Evolutionary conservation across 2,329 filamentous ascomycete species (phyloP).

Genomic region (Sclerotinia spermophila): DNA sequence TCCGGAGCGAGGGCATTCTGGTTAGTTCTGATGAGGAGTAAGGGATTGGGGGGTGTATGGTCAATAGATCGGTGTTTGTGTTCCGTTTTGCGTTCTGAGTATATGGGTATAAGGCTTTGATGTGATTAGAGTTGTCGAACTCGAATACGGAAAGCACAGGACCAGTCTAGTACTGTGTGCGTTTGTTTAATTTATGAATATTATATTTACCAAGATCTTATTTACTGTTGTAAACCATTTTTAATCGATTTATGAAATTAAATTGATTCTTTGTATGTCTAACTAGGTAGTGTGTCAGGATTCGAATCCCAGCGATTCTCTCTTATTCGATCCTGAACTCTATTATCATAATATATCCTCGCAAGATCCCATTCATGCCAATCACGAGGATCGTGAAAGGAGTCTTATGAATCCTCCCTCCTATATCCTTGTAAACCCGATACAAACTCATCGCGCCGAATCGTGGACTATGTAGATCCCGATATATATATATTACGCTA

Average conservation of each 20-base stretch:
- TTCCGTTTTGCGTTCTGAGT: neutral
- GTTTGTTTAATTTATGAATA: neutral
- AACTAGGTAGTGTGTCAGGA: neutral
- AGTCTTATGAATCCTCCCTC: too few relatives aligned
- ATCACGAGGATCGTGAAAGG: too few relatives aligned
- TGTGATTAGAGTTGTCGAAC: neutral
- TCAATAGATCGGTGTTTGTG: neutral
- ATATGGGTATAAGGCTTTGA: neutral
- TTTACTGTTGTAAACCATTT: neutral
- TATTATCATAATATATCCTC: too few relatives aligned
- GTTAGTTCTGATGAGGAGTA: constrained; percentile 5
- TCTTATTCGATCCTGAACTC: too few relatives aligned
- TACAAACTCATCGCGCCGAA: neutral
- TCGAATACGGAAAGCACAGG: neutral
- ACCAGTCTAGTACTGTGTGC: neutral
- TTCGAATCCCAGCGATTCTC: too few relatives aligned
- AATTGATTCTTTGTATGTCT: neutral
- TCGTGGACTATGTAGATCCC: neutral
- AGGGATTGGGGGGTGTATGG: neutral
- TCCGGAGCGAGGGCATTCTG: neutral
- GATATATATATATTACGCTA: neutral
- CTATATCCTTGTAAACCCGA: too few relatives aligned
- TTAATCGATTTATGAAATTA: neutral
- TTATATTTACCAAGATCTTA: neutral
- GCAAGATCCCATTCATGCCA: too few relatives aligned